Base-by-base conservation (phyloP, 768 basidiomycete species). In the Podaxis sp. region DNA sequence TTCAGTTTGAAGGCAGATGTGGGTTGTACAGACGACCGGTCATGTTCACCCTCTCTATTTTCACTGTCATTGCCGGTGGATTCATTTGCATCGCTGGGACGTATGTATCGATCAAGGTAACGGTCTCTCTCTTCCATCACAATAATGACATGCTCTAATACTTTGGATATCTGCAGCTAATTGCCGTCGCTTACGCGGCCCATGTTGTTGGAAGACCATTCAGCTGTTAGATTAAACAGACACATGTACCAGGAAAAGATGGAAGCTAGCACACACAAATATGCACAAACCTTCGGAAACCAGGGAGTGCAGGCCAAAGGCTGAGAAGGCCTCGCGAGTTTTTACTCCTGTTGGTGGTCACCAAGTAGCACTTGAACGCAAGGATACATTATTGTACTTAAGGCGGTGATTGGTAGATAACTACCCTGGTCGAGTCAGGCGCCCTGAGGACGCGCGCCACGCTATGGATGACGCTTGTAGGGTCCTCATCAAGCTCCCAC, bases 71-170 rank as follows among this genome's bases (percentile, higher is more conserved):
- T 5, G 74, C 77, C 2, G 84, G 82, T 1, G 79, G 76, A 29
- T 85, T 84, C 64, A 80, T 83, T 43, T 85, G 84, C 65, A 73
- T 82, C 9, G 78, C 81, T 1, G 82, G 82, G 25, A 82, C 81
- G 2, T 84, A 80, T 68, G 81, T 84, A 4, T 81, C 79, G 13
- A 74, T 83, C 52, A 81, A 82, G 73, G 83, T 79, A 63, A 57
- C 74, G 61, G 56, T 75, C 12, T 49, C 40, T 17, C 46, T 49
- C 49, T 50, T 50, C 25, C 25, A 15, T 57, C 25, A 12, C n/a
- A 15, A 29, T 13, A 13, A 25, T 29, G 27, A 36, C 46, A 8
- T 47, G 9, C 3, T n/a, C 29, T 49, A 13, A 57, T 25, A 47
- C 17, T 33, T 59, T 25, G 9, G 3, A 22, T 9, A 33, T 53